Base-by-base conservation (phyloP, 176 grass and related monocot species). In the Zea luxurians region DNA sequence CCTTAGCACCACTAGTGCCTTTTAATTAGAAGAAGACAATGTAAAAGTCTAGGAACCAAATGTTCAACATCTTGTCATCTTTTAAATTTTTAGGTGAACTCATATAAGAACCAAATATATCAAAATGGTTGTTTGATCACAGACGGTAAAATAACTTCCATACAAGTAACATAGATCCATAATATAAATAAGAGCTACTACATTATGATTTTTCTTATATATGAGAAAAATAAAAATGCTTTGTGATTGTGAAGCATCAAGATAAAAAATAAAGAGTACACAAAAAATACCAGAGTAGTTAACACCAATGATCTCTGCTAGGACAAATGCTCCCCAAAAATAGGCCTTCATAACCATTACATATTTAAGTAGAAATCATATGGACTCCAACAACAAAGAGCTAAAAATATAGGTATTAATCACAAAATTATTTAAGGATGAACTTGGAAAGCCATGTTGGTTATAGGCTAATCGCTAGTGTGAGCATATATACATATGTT, bases 401-500 rank as follows among this genome's bases (percentile, higher is more conserved):
- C 8, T 37, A 76, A 35, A 70, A 41, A 37, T 5, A 53, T 2
- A 18, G 11, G 17, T 40, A 58, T 35, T 27, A 66, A 47, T 36
- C 64, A 64, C 11, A 81, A 43, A 63, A 68, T 45, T 37, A 46
- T 49, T 61, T 15, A 41, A 35, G 6, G 61, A 82, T 37, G 18
- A 67, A 37, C 18, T 72, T 70, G 36, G 40, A 8, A 72, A 50
- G 6, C 47, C 40, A 52, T 35, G 35, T 20, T 20, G 37, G 10
- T 77, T 72, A 44, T 8, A 53, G 42, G 52, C 35, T 46, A 18
- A 54, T 7, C 58, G 76, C 55, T 9, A 10, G 10, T 62, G 43
- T 61, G 27, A 62, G 7, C 47, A 77, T 13, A 68, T 46, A 80
- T 76, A 60, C n/a, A 80, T 66, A 34, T 72, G 62, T 68, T 57